Conservation (phyloP, 2,329 filamentous ascomycete genomes). For the Spiromastix sp. region DNA sequence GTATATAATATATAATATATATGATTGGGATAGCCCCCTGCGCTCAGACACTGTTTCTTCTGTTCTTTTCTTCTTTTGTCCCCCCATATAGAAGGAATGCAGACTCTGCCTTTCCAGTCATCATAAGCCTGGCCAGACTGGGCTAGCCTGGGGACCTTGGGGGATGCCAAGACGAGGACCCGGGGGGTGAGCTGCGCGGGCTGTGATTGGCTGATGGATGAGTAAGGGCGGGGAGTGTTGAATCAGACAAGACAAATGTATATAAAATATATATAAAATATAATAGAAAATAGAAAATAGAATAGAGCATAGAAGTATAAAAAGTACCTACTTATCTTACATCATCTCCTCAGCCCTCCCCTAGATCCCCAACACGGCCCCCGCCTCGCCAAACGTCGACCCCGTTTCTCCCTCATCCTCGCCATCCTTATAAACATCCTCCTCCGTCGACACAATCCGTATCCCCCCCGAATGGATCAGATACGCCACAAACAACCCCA, state of each 20-base stretch:
- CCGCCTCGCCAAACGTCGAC: conserved; percentile 7
- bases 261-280: neutral
- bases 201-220: neutral
- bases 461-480: conserved; percentile 22
- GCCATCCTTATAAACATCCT: conserved; percentile 1
- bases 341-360: no score
- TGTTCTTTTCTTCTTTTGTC: no score
- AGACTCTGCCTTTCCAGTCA: no score
- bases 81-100: no score
- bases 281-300: neutral
- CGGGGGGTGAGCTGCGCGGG: neutral
- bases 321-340: no score
- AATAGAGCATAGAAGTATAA: neutral
- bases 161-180: conserved; percentile 1
- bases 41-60: no score
- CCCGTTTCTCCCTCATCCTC: conserved; percentile 5
- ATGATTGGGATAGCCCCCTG: no score
- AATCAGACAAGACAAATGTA: neutral
- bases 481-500: conserved; percentile 28
- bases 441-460: conserved; percentile 1
- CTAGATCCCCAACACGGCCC: conserved; percentile 5
- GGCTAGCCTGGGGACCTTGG: conserved; percentile 2
- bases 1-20: no score
- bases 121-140: no score
- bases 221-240: neutral